Evolutionary conservation across 148 eudicot species (phyloP).

Genomic region (Vaccinium corymbosum): DNA sequence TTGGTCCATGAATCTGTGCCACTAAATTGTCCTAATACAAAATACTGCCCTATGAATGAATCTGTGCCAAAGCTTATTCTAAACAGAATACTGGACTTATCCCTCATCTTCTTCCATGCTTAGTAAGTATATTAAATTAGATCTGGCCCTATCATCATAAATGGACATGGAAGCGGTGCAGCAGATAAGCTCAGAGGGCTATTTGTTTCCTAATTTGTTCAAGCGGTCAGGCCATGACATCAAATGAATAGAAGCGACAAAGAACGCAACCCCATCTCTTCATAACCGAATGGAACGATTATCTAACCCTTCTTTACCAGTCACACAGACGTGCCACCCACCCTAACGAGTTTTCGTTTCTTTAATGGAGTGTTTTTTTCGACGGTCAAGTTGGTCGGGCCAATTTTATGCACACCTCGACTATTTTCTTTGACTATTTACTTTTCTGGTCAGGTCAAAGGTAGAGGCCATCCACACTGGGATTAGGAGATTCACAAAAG

Average conservation of each 20-base stretch:
- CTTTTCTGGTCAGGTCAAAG: too few species aligned
- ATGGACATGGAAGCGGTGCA: conserved; percentile 2
- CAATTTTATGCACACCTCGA: too few species aligned
- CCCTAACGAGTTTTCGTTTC: not conserved
- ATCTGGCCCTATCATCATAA: not conserved
- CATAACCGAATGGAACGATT: not conserved
- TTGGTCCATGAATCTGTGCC: not conserved
- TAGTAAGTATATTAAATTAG: not conserved
- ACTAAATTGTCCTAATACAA: not conserved
- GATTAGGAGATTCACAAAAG: too few species aligned
- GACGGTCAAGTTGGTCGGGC: too few species aligned
- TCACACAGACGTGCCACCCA: not conserved
- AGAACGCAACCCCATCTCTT: not conserved
- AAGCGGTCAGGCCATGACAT: not conserved
- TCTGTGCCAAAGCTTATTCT: not conserved
- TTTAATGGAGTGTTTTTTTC: not conserved
- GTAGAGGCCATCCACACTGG: too few species aligned
- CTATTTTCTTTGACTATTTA: too few species aligned
- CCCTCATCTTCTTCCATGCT: not conserved
- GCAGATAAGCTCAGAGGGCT: not conserved
- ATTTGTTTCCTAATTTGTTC: not conserved
- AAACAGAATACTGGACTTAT: not conserved
- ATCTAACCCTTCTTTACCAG: not conserved
- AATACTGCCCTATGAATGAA: not conserved
- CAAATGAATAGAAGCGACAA: not conserved